Evolutionary conservation across 345 rosid species (phyloP), one percentile per base, ranked within the genome.

Genomic region (Nasturtium officinale): DNA sequence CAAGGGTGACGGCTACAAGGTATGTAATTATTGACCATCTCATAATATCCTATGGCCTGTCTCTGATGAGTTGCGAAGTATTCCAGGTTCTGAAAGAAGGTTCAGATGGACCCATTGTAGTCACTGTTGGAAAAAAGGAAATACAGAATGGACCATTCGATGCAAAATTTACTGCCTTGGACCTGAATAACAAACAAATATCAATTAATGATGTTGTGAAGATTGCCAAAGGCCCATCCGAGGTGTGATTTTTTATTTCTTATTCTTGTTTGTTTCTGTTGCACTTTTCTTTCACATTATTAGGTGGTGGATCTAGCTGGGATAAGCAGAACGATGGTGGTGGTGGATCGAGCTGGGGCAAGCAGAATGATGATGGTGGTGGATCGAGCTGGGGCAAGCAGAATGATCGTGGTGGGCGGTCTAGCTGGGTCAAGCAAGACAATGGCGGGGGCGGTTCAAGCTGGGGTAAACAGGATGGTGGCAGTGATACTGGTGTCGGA

Each of bases 1-100:
- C 79, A 95, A 91, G 81, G 96, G 90, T 76, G 92, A 83, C 50
- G 73, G 72, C 64, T 91, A 84, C 84, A 90, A 88, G 93, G 99
- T 95, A 83, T 52, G 48, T 20, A 38, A 42, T 21, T 60, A 73
- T 61, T 46, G 52, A 29, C 7, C 69, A 17, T 72, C 55, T 52
- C 45, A 42, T 72, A 54, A 13, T 15, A 43, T 32, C 69, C 32
- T 28, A 30, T 23, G 53, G 21, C 55, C 40, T 28, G 55, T 52
- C 61, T 18, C 73, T 85, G 37, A 76, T 51, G 47, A 74, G 48
- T 69, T 65, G 66, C 35, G 61, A 70, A 46, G 61, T 61, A 30
- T 78, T 55, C 42, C 79, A 95, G 99, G 85, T 95, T 84, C 80
- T 95, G 56, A 89, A 88, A 82, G 90, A 91, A 73, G 93, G 92